These are phyloP conservation scores for Carex myosuroides DNA, from an alignment of 176 grass and related monocot genomes.

Conservation along the genomic window DNA sequence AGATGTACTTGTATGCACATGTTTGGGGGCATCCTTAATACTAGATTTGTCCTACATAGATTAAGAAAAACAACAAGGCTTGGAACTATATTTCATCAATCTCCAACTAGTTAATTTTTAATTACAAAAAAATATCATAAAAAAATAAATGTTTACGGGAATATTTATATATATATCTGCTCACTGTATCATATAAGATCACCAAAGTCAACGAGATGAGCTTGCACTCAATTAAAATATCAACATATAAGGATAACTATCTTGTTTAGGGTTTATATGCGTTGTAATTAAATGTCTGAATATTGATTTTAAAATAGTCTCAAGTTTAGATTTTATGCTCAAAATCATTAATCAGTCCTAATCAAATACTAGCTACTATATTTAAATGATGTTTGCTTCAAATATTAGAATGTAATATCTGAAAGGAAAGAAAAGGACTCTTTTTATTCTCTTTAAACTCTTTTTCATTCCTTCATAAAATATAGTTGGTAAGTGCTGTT, in stretches of 20 bases:
- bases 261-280: not conserved
- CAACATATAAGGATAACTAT: not conserved
- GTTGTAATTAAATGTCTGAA: not conserved
- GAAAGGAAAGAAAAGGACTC: conserved; percentile 8
- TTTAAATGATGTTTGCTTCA: not conserved
- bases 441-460: conserved; percentile 2
- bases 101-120: not conserved
- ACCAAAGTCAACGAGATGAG: not conserved
- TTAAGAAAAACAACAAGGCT: not conserved
- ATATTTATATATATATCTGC: not conserved
- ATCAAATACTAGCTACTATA: not conserved
- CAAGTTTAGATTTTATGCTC: not conserved
- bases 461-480: not conserved
- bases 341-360: not conserved
- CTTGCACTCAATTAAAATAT: not conserved
- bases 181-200: not conserved
- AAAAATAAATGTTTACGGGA: not conserved
- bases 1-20: not conserved
- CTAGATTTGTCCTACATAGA: not conserved
- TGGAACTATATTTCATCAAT: not conserved
- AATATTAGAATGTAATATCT: not conserved
- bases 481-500: not conserved
- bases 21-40: not conserved
- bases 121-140: not conserved
- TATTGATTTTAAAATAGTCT: not conserved